Evolutionary conservation across 257 asterid genomes (phyloP), one percentile per base, ranked within the genome.

Genomic region (Cordia subcordata): DNA sequence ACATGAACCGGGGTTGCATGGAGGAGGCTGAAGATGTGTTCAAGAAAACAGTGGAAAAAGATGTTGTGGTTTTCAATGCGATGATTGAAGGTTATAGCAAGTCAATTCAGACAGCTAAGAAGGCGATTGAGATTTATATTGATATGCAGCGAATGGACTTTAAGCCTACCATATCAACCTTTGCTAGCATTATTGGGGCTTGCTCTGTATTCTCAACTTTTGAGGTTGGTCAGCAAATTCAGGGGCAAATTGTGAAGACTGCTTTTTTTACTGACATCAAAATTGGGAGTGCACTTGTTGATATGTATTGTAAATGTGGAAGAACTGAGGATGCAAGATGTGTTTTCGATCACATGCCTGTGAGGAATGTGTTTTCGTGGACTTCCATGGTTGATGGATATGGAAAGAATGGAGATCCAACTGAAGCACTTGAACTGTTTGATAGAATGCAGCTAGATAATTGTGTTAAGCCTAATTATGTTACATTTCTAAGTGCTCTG

Each of bases 1-100:
- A 90, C 79, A 79, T 90, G 98, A 83, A 82, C 60, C 75, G 55
- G 60, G 83, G 84, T 44, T 60, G 58, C 32, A 57, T 80, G 16
- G 72, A 67, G 55, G 94, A 87, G 8, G 98, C 96, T 0, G 94
- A 87, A 76, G 82, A 83, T 10, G 85, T 90, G 64, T 87, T 90
- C 53, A 53, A 54, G 11, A 81, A 64, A 66, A 87, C 94, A 0
- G 9, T 18, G 50, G 82, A 71, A 65, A 90, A 87, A 82, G 95
- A 87, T 50, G 83, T 74, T 42, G 96, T 90, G 71, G 91, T 82
- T 72, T 87, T 80, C 76, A 90, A 90, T 64, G 85, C 96, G n/a
- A 87, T 90, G 98, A 90, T 90, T n/a, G 98, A 90, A 80, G 98
- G 95, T 15, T 90, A 85, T 50, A 90, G 98, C 38, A 82, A 77